These are phyloP conservation scores for Boletales sp. DNA, from an alignment of 768 basidiomycete genomes.

Conservation along the genomic window DNA sequence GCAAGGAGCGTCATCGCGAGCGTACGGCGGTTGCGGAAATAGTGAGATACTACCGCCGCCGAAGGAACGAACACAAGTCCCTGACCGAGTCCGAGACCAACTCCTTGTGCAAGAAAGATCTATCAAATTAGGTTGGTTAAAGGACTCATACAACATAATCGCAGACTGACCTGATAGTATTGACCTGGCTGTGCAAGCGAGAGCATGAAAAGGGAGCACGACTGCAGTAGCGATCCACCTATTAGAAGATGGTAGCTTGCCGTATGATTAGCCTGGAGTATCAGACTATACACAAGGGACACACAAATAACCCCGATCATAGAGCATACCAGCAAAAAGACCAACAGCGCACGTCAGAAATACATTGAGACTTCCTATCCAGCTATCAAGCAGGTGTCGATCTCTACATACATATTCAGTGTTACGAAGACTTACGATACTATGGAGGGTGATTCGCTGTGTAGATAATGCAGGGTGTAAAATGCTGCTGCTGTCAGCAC, in stretches of 20 bases:
- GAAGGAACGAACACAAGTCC: constrained; percentile 47
- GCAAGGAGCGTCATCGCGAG: constrained; percentile 43
- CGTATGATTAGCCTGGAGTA: neutral
- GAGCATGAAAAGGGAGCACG: constrained; percentile 41
- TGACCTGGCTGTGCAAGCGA: constrained; percentile 40
- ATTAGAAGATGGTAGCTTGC: constrained; percentile 43
- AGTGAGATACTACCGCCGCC: constrained; percentile 41
- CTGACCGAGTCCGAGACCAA: constrained; percentile 42
- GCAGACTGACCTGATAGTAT: constrained; percentile 40
- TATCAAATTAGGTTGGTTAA: constrained; percentile 10
- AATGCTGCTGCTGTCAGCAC: constrained; percentile 28
- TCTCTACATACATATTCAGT: neutral
- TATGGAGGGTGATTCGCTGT: constrained; percentile 29
- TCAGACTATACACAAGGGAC: neutral
- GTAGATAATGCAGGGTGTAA: constrained; percentile 35
- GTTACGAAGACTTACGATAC: constrained; percentile 31
- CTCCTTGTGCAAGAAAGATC: constrained; percentile 49
- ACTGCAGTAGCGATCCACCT: constrained; percentile 42
- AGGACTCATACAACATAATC: neutral
- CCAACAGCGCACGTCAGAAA: constrained; percentile 37
- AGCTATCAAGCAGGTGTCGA: constrained; percentile 19
- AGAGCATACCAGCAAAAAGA: constrained; percentile 41
- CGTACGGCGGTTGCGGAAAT: constrained; percentile 39
- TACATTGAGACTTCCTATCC: constrained; percentile 47
- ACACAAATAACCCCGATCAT: constrained; percentile 53